Conservation (phyloP, 2,329 filamentous ascomycete genomes). For the Tolypocladium album region DNA sequence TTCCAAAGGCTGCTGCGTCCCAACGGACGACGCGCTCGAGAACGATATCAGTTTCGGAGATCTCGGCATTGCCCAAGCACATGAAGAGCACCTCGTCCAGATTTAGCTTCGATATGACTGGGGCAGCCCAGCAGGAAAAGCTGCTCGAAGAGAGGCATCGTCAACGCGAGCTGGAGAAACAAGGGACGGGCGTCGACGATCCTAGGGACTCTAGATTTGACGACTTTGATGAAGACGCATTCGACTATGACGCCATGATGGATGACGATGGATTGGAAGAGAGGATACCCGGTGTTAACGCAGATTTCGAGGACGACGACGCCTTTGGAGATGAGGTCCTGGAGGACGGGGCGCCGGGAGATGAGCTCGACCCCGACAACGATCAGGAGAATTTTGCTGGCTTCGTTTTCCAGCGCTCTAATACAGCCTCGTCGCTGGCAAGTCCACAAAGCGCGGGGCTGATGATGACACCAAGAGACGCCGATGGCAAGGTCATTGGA, state of each 20-base stretch:
- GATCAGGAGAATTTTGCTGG: constrained; percentile 52
- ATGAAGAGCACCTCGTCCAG: constrained; percentile 70
- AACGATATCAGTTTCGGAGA: constrained; percentile 39
- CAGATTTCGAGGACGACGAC: constrained; percentile 9
- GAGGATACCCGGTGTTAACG: constrained; percentile 48
- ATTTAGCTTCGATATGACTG: constrained; percentile 75
- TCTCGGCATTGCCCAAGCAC: constrained; percentile 45
- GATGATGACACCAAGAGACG: constrained; percentile 43
- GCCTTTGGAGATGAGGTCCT: neutral
- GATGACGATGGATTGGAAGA: constrained; percentile 57
- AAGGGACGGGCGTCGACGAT: constrained; percentile 26
- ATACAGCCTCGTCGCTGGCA: constrained; percentile 36
- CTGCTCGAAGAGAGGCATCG: constrained; percentile 63
- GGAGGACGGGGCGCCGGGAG: constrained; percentile 12
- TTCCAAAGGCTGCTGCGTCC: constrained; percentile 12
- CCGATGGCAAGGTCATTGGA: constrained; percentile 43
- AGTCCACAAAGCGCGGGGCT: constrained; percentile 39
- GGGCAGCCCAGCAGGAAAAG: constrained; percentile 56
- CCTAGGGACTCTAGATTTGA: constrained; percentile 44
- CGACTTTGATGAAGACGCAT: constrained; percentile 50
- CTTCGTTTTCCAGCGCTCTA: constrained; percentile 46
- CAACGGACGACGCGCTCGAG: constrained; percentile 32
- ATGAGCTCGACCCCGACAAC: constrained; percentile 35
- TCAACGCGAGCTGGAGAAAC: constrained; percentile 53
- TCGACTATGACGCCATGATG: constrained; percentile 54